These are phyloP conservation scores for Aspergillus fumigatus DNA, from an alignment of 2,329 filamentous ascomycete species.

Conservation along the genomic window DNA sequence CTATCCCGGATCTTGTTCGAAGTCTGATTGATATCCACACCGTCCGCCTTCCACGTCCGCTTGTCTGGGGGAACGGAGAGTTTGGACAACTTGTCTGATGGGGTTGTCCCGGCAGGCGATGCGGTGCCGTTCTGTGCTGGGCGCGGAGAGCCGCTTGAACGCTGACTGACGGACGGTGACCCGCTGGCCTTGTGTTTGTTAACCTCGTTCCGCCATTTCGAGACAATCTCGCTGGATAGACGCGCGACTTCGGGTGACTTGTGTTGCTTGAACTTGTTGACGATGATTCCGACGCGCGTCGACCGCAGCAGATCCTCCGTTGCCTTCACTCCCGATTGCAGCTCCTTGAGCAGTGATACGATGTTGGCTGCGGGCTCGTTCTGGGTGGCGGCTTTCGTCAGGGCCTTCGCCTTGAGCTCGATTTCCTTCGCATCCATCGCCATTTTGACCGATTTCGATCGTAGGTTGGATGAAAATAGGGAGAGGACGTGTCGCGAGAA, in stretches of 20 bases:
- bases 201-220: constrained; percentile 54
- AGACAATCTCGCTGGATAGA: constrained; percentile 75
- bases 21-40: constrained; percentile 72
- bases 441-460: constrained; percentile 7
- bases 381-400: constrained; percentile 71
- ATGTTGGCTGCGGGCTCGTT: constrained; percentile 71
- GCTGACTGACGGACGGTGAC: constrained; percentile 35
- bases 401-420: constrained; percentile 67
- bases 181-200: constrained; percentile 45
- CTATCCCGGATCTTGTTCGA: constrained; percentile 70
- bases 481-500: not conserved
- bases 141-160: constrained; percentile 38
- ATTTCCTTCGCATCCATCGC: constrained; percentile 79
- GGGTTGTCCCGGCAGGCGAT: constrained; percentile 47
- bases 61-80: constrained; percentile 63
- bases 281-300: constrained; percentile 85
- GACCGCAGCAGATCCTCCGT: constrained; percentile 87
- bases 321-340: constrained; percentile 75
- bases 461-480: not conserved
- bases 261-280: constrained; percentile 80
- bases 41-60: constrained; percentile 76
- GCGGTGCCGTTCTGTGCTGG: constrained; percentile 49
- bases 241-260: constrained; percentile 68
- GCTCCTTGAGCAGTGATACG: constrained; percentile 67
- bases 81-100: constrained; percentile 49